Conservation (phyloP, 176 grass and related monocot species). For the Saccharum officinarum region DNA sequence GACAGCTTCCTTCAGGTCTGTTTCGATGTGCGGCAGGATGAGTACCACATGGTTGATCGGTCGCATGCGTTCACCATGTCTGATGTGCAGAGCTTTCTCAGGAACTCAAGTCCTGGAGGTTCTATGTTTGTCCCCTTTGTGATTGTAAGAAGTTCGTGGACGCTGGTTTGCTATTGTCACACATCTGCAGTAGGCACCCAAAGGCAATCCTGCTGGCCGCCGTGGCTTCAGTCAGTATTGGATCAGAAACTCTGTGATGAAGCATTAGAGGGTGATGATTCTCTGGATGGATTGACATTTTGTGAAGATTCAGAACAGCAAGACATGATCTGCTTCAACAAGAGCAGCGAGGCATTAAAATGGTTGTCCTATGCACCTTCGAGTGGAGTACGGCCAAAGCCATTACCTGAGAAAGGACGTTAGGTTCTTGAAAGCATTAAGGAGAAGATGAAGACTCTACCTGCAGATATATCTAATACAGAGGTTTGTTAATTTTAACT, state of each 20-base stretch:
- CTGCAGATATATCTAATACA: too few relatives aligned
- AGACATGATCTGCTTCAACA: conserved; percentile 7
- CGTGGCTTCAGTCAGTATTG: background rate
- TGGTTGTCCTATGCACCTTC: conserved; percentile 29
- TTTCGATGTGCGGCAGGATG: background rate
- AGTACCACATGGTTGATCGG: background rate
- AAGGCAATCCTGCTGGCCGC: background rate
- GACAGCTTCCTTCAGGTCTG: conserved; percentile 15
- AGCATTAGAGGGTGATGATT: background rate
- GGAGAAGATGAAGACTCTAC: too few relatives aligned
- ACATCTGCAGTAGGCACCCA: conserved; percentile 38
- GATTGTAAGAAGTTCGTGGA: conserved; percentile 5
- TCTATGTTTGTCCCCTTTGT: conserved; percentile 30
- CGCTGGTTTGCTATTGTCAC: conserved; percentile 3
- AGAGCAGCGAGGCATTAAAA: background rate
- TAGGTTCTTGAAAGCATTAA: too few relatives aligned
- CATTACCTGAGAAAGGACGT: too few relatives aligned
- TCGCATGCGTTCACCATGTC: background rate
- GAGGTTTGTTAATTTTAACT: too few relatives aligned
- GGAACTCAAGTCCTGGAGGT: conserved; percentile 16
- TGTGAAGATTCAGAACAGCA: conserved; percentile 16
- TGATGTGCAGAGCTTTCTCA: background rate
- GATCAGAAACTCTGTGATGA: background rate
- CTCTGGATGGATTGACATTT: background rate
- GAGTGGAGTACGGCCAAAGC: too few relatives aligned